Percentiles rank a stretch among this genome's conserved stretches.
Conservation (phyloP, 495 filamentous ascomycete species). For the Bacidia rubella region DNA sequence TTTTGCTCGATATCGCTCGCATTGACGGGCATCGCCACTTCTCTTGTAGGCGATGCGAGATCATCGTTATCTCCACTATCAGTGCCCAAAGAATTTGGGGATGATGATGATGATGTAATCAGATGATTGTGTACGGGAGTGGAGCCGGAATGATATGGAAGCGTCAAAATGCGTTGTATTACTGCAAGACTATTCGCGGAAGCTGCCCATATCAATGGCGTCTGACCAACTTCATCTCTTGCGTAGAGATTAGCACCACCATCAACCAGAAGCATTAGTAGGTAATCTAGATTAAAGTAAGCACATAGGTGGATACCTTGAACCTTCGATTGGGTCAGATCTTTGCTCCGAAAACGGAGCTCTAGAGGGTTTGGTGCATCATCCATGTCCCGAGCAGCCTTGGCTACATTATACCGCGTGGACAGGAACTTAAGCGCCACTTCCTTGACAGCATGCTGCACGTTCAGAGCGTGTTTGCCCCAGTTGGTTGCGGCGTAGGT, state of each 20-base stretch:
- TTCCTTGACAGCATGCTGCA: background rate
- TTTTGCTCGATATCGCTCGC: background rate
- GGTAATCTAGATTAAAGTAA: background rate
- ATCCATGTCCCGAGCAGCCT: background rate
- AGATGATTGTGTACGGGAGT: background rate
- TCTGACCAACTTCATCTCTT: background rate
- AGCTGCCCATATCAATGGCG: background rate
- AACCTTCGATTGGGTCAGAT: no score
- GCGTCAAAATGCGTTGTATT: background rate
- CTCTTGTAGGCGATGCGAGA: background rate
- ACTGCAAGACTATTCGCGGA: background rate
- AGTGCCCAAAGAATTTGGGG: no score
- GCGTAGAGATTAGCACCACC: background rate
- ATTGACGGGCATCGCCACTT: background rate
- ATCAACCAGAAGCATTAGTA: background rate
- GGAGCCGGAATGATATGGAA: background rate
- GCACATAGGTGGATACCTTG: slow-evolving; percentile 5
- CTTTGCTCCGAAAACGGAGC: slow-evolving; percentile 2
- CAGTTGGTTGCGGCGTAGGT: slow-evolving; percentile 1
- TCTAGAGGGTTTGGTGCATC: background rate
- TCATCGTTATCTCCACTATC: background rate
- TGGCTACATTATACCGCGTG: background rate
- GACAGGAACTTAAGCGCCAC: background rate
- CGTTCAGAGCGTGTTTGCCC: slow-evolving; percentile 13
- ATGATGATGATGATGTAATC: background rate